Base-by-base conservation (phyloP, 495 filamentous ascomycete genomes). In the Penicillium flavigenum region DNA sequence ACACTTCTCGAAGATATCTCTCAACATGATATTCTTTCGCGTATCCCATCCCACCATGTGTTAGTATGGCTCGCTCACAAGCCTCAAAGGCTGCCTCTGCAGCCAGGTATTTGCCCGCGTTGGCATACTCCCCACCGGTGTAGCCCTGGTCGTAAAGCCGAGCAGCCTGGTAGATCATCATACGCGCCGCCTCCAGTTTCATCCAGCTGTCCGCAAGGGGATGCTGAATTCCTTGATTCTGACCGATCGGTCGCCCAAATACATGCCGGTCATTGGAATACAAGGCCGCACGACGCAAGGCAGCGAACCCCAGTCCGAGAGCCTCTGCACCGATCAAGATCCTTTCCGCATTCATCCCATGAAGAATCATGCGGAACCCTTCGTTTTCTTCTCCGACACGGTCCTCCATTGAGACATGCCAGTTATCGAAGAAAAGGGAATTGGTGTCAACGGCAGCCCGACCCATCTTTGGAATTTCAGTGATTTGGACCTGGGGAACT, bases 341-440 rank as follows among this genome's bases (percentile, higher is more conserved):
- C 22, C 88, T 81, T 67, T 92, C 89, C 0, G 88, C 87, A 56
- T 91, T 91, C 88, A 92, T 88, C 20, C 89, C 88, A 67, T 91
- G 88, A 7, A 91, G 76, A 31, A 92, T 78, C 59, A 88, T 87
- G 55, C 82, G 82, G 75, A 90, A 91, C 8, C 89, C 89, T 52
- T 87, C 76, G 36, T 83, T 80, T 66, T 91, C 87, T 24, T 79
- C 59, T 0, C 88, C 88, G 27, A 91, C 84, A 4, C 86, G 74
- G 0, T 82, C 72, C 43, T 81, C 76, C 1, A 68, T 76, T 0
- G 84, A 78, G 8, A 90, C 80, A 6, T 60, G 57, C 69, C 89
- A 91, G 55, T 83, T 78, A 63, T 90, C 87, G 69, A 91, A 91
- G 74, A 91, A 92, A 0, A 91, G 82, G 63, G 90, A 85, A 63